These are phyloP conservation scores for Arabidopsis suecica DNA, from an alignment of 345 rosid species.

Conservation along the genomic window DNA sequence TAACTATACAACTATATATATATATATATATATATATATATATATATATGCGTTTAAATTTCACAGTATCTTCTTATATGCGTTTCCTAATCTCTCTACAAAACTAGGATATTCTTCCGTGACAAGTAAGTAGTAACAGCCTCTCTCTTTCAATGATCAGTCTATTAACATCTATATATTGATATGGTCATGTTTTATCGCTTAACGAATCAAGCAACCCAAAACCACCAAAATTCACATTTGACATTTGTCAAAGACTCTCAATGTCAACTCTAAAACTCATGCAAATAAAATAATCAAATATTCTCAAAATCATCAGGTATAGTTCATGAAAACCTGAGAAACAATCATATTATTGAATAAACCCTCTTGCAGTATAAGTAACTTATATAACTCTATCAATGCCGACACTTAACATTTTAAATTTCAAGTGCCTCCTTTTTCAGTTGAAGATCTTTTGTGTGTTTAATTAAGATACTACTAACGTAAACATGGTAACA, in stretches of 20 bases:
- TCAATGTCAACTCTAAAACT: conserved; percentile 15
- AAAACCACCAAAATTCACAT: background rate
- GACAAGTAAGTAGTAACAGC: background rate
- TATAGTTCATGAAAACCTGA: background rate
- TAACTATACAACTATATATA: too few species aligned
- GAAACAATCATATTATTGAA: background rate
- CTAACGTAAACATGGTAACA: background rate
- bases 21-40: too few species aligned
- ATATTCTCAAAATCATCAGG: conserved; percentile 4
- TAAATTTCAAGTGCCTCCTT: conserved; percentile 16
- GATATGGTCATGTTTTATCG: background rate
- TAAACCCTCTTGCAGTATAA: background rate
- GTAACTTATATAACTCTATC: conserved; percentile 4
- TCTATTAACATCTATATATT: background rate
- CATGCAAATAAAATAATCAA: conserved; percentile 7
- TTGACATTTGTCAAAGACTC: conserved; percentile 9
- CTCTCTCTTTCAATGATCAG: background rate
- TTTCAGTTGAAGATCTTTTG: conserved; percentile 15
- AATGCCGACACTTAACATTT: conserved; percentile 6
- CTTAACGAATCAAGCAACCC: conserved; percentile 14
- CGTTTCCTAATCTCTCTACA: too few species aligned
- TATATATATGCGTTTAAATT: too few species aligned
- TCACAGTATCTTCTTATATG: too few species aligned
- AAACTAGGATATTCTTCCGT: background rate
- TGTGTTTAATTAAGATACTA: background rate